Evolutionary conservation across 2,329 filamentous ascomycete genomes (phyloP).

Genomic region (Pseudogymnoascus sp.): DNA sequence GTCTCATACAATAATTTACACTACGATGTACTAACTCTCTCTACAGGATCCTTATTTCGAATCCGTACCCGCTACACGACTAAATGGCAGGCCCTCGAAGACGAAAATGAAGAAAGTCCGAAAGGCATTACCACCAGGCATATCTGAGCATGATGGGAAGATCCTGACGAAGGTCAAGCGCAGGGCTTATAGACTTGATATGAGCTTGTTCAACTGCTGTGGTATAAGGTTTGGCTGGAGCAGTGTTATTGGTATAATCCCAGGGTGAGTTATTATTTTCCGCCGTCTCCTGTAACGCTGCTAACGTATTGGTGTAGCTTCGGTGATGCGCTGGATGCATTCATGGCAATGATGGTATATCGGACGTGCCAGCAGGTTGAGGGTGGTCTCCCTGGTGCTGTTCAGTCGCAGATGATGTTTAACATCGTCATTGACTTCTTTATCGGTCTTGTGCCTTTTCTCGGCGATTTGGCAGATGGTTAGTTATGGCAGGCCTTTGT

Average conservation of each 20-base stretch:
- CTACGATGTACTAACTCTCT: slow-evolving; percentile 12
- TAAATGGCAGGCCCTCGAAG: slow-evolving; percentile 52
- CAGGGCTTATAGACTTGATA: slow-evolving; percentile 77
- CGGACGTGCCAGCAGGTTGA: slow-evolving; percentile 64
- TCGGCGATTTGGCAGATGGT: slow-evolving; percentile 69
- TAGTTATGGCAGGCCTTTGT: slow-evolving; percentile 62
- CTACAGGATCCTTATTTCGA: slow-evolving; percentile 84
- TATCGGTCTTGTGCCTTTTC: slow-evolving; percentile 63
- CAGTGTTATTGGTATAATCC: slow-evolving; percentile 74
- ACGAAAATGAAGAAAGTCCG: slow-evolving; percentile 69
- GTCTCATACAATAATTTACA: slow-evolving; percentile 27
- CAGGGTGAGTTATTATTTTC: slow-evolving; percentile 50
- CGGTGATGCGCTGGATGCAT: slow-evolving; percentile 65
- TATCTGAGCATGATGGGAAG: slow-evolving; percentile 72
- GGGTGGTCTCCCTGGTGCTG: slow-evolving; percentile 56
- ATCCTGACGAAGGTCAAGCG: slow-evolving; percentile 81
- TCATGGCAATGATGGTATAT: slow-evolving; percentile 69
- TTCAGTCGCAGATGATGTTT: slow-evolving; percentile 66
- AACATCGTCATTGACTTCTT: slow-evolving; percentile 70
- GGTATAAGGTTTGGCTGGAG: slow-evolving; percentile 86
- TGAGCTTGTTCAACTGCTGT: slow-evolving; percentile 70
- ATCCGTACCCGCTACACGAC: slow-evolving; percentile 63
- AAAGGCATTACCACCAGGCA: slow-evolving; percentile 74
- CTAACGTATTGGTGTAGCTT: slow-evolving; percentile 38
- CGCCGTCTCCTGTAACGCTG: slow-evolving; percentile 11